Conservation (phyloP, 371 early-diverging fungal genomes). For the Umbelopsis sp. region DNA sequence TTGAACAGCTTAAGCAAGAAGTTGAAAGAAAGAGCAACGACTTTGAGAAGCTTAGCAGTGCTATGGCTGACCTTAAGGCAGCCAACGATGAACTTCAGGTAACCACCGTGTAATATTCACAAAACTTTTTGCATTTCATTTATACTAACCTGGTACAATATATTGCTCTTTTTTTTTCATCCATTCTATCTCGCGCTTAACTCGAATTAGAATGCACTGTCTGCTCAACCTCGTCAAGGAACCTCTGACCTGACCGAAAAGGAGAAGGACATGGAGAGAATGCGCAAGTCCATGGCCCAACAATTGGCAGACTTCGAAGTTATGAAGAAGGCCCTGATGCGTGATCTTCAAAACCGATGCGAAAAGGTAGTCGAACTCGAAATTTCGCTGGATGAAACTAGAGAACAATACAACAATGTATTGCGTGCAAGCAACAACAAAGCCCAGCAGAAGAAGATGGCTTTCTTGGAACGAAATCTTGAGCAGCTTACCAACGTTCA, state of each 20-base stretch:
- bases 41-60: constrained; percentile 59
- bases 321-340: constrained; percentile 95
- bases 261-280: constrained; percentile 85
- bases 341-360: constrained; percentile 92
- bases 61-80: constrained; percentile 63
- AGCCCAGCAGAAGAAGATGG: constrained; percentile 91
- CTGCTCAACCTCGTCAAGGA: constrained; percentile 34
- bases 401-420: constrained; percentile 87
- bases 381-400: constrained; percentile 89
- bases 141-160: not conserved
- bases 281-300: constrained; percentile 86
- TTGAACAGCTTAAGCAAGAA: constrained; percentile 69
- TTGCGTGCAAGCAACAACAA: constrained; percentile 79
- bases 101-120: constrained; percentile 11
- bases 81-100: constrained; percentile 75
- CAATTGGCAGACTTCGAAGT: constrained; percentile 94
- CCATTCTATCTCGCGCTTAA: not conserved
- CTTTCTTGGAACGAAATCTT: constrained; percentile 91
- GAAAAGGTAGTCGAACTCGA: constrained; percentile 94
- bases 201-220: constrained; percentile 28
- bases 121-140: not conserved
- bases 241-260: constrained; percentile 53
- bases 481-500: constrained; percentile 93
- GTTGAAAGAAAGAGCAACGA: constrained; percentile 75
- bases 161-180: too few species aligned